Base-by-base conservation (phyloP, 352 stramenopile genomes). In the Thalassiosira hispida region DNA sequence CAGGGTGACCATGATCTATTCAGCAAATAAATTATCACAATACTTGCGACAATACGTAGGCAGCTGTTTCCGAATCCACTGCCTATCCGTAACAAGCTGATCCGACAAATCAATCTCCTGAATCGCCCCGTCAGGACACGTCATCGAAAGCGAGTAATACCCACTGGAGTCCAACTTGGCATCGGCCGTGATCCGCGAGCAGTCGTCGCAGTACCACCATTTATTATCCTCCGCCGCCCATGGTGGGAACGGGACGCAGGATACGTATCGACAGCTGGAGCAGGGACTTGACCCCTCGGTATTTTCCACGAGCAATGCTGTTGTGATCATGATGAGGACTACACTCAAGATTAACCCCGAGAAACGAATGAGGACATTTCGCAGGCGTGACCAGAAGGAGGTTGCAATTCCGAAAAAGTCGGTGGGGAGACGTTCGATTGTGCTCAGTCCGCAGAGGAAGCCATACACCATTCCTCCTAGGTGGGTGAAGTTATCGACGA, bases 401-500 rank as follows among this genome's bases (percentile, higher is more conserved):
- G 69, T 79, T 20, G 71, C 51, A 44, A 87, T 70, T 2, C 84
- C 88, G 73, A 93, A 92, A 65, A 92, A 92, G 42, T 81, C 65
- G 3, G 83, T 79, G 0, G 81, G 77, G 0, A 92, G 64, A 0
- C 69, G 72, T 73, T 91, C 73, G 33, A 94, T 91, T 18, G 84
- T 90, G 11, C 81, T 87, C 23, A 91, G 69, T 7, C 82, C 85
- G 25, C 85, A 85, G 16, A 94, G 73, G 31, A 93, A 89, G 2
- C 88, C 88, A 52, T 91, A 92, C 0, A 91, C 14, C 55, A 95
- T 86, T 14, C 90, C 91, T 52, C 89, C 90, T 5, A 94, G 67
- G 66, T 95, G 91, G 33, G 88, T 91, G 79, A 94, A 95, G 62
- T 95, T 95, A 74, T 95, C 91, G 14, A 95, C 79, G 71, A 90